A percentile compares a stretch with the other conserved stretches of the same genome.
Conservation (phyloP, 768 basidiomycete species). For the Naganishia friedmannii region DNA sequence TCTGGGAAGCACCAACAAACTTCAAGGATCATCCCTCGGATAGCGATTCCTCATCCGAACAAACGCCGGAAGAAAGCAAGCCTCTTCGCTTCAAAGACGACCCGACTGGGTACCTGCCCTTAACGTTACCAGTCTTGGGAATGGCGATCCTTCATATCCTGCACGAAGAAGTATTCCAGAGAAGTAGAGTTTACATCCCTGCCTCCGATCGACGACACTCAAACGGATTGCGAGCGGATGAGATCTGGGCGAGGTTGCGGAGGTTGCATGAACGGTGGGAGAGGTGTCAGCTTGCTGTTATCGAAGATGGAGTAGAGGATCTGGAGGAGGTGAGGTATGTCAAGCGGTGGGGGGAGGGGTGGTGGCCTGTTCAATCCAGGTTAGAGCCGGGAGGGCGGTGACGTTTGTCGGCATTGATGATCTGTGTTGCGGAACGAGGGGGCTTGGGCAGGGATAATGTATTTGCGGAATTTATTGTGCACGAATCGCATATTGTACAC, state of each 20-base stretch:
- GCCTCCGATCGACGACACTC: slow-evolving; percentile 2
- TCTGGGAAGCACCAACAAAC: slow-evolving; percentile 12
- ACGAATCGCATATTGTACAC: neutral
- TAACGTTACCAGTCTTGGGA: slow-evolving; percentile 25
- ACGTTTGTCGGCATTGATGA: neutral
- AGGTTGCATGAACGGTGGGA: slow-evolving; percentile 31
- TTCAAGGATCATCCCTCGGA: slow-evolving; percentile 17
- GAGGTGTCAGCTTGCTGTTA: slow-evolving; percentile 11
- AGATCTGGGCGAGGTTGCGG: slow-evolving; percentile 12
- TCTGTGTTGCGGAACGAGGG: neutral
- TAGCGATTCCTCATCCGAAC: slow-evolving; percentile 9
- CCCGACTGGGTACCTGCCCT: slow-evolving; percentile 26
- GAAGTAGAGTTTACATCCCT: slow-evolving; percentile 20
- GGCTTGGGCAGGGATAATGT: neutral
- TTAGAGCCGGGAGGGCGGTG: neutral
- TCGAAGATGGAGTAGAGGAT: slow-evolving; percentile 29
- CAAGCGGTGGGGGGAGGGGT: slow-evolving; percentile 21
- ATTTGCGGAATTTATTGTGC: neutral
- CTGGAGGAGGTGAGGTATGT: slow-evolving; percentile 13
- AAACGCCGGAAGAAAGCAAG: neutral
- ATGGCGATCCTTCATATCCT: slow-evolving; percentile 28
- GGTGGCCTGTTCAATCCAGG: slow-evolving; percentile 24
- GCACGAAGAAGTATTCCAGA: slow-evolving; percentile 13
- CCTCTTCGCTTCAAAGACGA: neutral
- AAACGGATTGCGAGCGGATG: slow-evolving; percentile 24